Evolutionary conservation across 164 flowering plant species (phyloP), one percentile per base, ranked within the genome.

Genomic region (Saururus chinensis): DNA sequence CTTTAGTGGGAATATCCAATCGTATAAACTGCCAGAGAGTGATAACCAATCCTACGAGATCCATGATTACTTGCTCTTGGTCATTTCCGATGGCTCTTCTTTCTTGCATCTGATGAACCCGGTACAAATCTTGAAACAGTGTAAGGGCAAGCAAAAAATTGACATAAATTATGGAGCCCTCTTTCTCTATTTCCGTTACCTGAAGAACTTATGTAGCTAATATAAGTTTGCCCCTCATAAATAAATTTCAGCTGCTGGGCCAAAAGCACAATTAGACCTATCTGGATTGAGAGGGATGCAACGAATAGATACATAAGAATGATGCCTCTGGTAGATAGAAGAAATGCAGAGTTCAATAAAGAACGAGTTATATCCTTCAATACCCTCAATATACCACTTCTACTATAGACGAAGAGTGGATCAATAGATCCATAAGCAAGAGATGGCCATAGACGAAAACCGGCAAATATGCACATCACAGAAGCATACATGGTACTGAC

Each of bases 201-300:
- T 51, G 60, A 64, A 13, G 92, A 81, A 65, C 75, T 79, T 62
- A 90, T 51, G 59, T 81, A 76, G 67, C 81, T 74, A 42, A 90
- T 72, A 57, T 85, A 93, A 12, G 97, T 86, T 65, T 81, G 77
- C n/a, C 99, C 99, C 66, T 78, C 75, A 56, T 86, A 93, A 48
- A 93, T 86, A 58, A 65, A 90, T 40, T 66, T 70, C 53, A 93
- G 89, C 64, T 93, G 99, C 70, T 93, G 97, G 88, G 91, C 87
- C 66, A 93, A 68, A n/a, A 93, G 95, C 57, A 87, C 71, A 40
- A 52, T 67, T 63, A 93, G 68, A 23, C 97, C 99, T 25, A 84
- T 74, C 60, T 67, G 69, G 68, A 90, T 78, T 0, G 95, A 88
- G 25, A 84, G 26, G 60, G 96, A 85, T 13, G 92, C 75, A 57